Evolutionary conservation across 768 basidiomycete genomes (phyloP).

Genomic region (Russula compacta): DNA sequence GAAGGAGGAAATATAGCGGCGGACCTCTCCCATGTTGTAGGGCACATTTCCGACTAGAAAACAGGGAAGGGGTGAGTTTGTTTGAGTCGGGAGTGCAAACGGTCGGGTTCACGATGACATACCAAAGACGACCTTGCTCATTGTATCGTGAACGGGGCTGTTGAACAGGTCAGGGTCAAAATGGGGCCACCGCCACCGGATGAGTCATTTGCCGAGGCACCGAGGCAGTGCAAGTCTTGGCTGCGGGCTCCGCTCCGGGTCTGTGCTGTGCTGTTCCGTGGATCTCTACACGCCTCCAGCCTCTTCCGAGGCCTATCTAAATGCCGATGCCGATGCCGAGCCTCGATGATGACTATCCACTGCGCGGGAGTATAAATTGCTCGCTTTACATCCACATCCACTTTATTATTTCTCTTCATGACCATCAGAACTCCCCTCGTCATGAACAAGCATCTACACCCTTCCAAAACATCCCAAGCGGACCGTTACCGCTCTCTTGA

Average conservation of each 20-base stretch:
- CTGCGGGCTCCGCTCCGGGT: no score
- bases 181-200: neutral
- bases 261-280: no score
- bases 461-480: neutral
- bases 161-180: neutral
- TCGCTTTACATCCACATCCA: neutral
- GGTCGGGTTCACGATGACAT: neutral
- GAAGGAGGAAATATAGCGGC: conserved; percentile 17
- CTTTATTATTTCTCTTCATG: neutral
- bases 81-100: neutral
- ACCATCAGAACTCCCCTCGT: conserved; percentile 5
- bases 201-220: neutral
- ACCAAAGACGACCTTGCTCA: conserved; percentile 75
- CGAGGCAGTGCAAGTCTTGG: neutral
- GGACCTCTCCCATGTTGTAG: conserved; percentile 76
- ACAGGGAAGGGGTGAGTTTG: neutral
- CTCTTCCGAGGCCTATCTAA: no score
- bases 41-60: conserved; percentile 78
- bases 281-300: no score
- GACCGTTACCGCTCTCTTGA: conserved; percentile 15
- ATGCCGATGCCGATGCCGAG: neutral
- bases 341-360: neutral
- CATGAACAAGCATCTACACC: conserved; percentile 6
- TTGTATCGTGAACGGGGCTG: conserved; percentile 19
- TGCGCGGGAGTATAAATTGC: conserved; percentile 4